These are phyloP conservation scores for Saccharomycopsis malanga DNA, from an alignment of 805 yeast genomes.

Conservation along the genomic window DNA sequence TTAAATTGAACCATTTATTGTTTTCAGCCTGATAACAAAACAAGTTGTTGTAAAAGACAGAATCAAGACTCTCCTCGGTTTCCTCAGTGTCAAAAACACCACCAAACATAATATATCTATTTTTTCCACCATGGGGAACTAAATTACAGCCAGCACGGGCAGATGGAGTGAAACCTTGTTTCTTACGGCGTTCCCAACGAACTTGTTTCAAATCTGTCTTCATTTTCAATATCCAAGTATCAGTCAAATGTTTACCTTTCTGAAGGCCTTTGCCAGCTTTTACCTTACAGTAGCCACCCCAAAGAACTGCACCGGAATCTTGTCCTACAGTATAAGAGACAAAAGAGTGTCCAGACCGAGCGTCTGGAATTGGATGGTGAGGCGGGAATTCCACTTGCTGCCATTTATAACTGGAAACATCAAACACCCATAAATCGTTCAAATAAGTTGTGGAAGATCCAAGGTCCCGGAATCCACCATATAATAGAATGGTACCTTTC, in stretches of 20 bases:
- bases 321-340: constrained; percentile 40
- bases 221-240: constrained; percentile 84
- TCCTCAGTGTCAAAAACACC: constrained; percentile 95
- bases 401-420: constrained; percentile 87
- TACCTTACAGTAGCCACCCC: constrained; percentile 93
- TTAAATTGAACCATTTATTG: constrained; percentile 80
- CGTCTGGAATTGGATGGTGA: constrained; percentile 75
- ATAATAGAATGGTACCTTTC: constrained; percentile 82
- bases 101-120: constrained; percentile 89
- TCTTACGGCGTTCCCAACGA: constrained; percentile 84
- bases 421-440: constrained; percentile 88
- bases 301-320: constrained; percentile 74
- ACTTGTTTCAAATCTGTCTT: constrained; percentile 65
- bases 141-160: constrained; percentile 93
- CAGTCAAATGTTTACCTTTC: constrained; percentile 83
- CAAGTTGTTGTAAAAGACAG: constrained; percentile 74
- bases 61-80: constrained; percentile 85
- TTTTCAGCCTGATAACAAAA: constrained; percentile 77
- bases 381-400: constrained; percentile 79
- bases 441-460: constrained; percentile 79
- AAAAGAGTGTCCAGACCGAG: constrained; percentile 89
- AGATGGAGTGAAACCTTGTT: constrained; percentile 84
- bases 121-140: constrained; percentile 63
- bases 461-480: constrained; percentile 91
- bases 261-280: constrained; percentile 84